Base-by-base conservation (phyloP, 306 rosid genomes). In the Prunus padus region DNA sequence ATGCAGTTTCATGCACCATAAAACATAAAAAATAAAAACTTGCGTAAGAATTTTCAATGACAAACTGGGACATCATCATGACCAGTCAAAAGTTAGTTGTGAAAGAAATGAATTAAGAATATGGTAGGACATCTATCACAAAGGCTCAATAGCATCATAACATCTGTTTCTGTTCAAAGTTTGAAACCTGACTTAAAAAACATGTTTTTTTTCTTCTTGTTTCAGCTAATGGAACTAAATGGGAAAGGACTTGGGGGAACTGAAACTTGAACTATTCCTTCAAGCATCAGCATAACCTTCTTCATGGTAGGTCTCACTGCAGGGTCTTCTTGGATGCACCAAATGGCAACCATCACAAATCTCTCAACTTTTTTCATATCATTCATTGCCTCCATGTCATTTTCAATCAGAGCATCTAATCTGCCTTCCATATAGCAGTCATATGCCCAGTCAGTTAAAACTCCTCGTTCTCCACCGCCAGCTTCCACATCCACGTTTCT, bases 391-490 rank as follows among this genome's bases (percentile, higher is more conserved):
- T 70, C 69, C 47, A 1, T 22, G 5, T 84, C 78, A 30, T 67
- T 18, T n/a, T 65, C 65, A 18, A 77, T 25, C 65, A 75, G 37
- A 54, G 9, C 77, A 50, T 79, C 72, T 37, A 79, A 5, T 6
- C 11, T 31, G n/a, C 77, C 55, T 55, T 74, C 59, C 8, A 2
- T 0, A 10, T 12, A 81, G 31, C 83, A 74, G 5, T 81, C 42
- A 71, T 70, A 84, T 19, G 77, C 83, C 83, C 85, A 84, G 11
- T 84, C 65, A 0, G 74, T 59, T 37, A 84, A 45, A 9, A 81
- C 59, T 23, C 13, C 73, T 45, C 60, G 11, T 12, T 60, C 78
- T 16, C 22, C 65, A 12, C 1, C 33, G 0, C 0, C 26, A n/a
- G 26, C 20, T 22, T 84, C 52, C 65, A 33, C 30, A 3, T 51